Evolutionary conservation across 2,329 filamentous ascomycete species (phyloP).

Genomic region (Emergomyces orientalis): DNA sequence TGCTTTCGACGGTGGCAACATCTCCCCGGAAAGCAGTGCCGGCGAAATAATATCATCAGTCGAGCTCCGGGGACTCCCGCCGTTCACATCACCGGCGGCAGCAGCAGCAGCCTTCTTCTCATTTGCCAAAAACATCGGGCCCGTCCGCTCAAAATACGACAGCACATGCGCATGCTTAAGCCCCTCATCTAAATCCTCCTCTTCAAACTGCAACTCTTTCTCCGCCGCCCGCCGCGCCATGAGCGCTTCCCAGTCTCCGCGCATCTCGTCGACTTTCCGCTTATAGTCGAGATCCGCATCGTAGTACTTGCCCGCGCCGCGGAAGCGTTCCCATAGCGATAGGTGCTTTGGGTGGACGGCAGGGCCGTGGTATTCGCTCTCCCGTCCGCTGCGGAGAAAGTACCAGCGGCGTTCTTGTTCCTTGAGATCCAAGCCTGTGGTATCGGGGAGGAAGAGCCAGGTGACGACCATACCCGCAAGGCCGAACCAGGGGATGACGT

Average conservation of each 20-base stretch:
- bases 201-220: conserved; percentile 36
- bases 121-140: conserved; percentile 13
- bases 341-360: conserved; percentile 85
- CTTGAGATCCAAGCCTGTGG: conserved; percentile 90
- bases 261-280: conserved; percentile 76
- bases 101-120: conserved; percentile 7
- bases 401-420: conserved; percentile 92
- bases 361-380: conserved; percentile 80
- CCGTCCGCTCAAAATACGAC: conserved; percentile 47
- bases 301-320: conserved; percentile 72
- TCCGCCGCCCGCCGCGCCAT: conserved; percentile 43
- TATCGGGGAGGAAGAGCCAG: conserved; percentile 83
- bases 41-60: not conserved
- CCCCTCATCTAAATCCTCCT: conserved; percentile 37
- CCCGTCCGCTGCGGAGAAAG: conserved; percentile 70
- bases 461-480: conserved; percentile 78
- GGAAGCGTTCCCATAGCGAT: conserved; percentile 75
- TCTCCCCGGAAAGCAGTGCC: not conserved
- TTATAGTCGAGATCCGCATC: conserved; percentile 73
- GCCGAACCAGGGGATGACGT: conserved; percentile 92
- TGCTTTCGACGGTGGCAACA: not conserved
- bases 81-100: not conserved
- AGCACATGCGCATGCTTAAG: conserved; percentile 43
- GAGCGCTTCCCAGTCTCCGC: conserved; percentile 46
- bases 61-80: not conserved